phyloP scores from a whole-genome alignment of 73 alveolate genomes.

The Breviolum minutum region DNA sequence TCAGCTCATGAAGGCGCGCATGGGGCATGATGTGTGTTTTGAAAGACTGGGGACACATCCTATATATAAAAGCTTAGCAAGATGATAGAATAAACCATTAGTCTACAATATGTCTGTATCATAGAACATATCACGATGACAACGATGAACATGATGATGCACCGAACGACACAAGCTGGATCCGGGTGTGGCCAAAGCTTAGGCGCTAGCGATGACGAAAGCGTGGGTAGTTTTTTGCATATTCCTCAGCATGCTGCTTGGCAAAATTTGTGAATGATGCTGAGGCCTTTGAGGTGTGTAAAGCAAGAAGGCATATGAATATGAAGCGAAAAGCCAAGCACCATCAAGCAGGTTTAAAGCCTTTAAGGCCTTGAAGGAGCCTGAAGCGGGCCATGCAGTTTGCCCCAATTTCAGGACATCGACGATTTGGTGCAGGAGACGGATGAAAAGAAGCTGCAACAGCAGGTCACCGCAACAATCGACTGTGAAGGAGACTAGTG shows the following conservation, averaged over 20 bases:
- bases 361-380: background rate
- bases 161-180: background rate
- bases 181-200: too few species aligned
- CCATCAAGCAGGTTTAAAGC: background rate
- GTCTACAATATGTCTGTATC: too few species aligned
- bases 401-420: conserved; percentile 26
- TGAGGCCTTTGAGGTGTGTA: background rate
- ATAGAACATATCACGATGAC: too few species aligned
- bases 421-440: conserved; percentile 78
- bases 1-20: background rate
- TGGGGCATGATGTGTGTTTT: too few species aligned
- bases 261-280: background rate
- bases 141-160: too few species aligned
- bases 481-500: background rate
- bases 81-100: too few species aligned
- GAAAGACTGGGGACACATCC: too few species aligned
- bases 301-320: background rate
- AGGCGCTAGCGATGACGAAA: conserved; percentile 59
- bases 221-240: conserved; percentile 52
- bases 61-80: too few species aligned
- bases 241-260: conserved; percentile 48
- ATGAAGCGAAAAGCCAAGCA: background rate
- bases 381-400: background rate
- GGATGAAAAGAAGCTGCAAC: conserved; percentile 57
- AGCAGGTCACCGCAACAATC: background rate